A percentile compares a stretch with the other conserved stretches of the same genome.
These are phyloP conservation scores for Sequoiadendron giganteum DNA, from an alignment of 75 land plant species.

Conservation along the genomic window DNA sequence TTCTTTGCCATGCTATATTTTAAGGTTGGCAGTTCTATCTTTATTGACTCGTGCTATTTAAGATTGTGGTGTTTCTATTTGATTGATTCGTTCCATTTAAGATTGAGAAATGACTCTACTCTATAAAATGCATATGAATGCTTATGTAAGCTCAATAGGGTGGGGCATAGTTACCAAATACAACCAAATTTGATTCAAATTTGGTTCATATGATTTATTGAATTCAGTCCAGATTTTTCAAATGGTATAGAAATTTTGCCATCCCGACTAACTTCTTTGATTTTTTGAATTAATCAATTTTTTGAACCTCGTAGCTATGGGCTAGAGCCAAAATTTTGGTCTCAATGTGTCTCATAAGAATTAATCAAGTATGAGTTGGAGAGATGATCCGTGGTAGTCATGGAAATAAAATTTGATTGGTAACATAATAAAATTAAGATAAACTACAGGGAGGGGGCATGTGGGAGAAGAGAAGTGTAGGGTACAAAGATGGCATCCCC, in stretches of 20 bases:
- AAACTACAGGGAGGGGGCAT: not conserved
- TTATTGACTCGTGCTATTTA: not conserved
- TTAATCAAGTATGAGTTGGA: not conserved
- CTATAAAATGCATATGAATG: not conserved
- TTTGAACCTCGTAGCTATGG: no score
- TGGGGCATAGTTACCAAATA: no score
- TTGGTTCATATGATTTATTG: no score
- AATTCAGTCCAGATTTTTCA: no score
- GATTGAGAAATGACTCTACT: not conserved
- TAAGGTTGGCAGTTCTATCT: not conserved
- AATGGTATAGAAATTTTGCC: no score
- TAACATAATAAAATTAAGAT: no score
- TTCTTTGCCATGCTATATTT: not conserved
- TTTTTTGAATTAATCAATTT: no score
- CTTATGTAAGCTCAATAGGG: not conserved
- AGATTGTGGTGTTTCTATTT: not conserved
- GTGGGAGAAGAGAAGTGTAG: not conserved
- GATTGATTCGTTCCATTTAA: no score
- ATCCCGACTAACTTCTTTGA: no score
- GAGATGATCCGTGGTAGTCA: not conserved
- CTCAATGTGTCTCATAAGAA: not conserved
- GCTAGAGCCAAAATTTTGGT: not conserved
- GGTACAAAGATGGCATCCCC: not conserved
- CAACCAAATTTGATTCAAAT: no score
- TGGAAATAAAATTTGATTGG: not conserved